phyloP scores from a whole-genome alignment of 1,284 basidiomycete species.

The Taiwanofungus camphoratus region DNA sequence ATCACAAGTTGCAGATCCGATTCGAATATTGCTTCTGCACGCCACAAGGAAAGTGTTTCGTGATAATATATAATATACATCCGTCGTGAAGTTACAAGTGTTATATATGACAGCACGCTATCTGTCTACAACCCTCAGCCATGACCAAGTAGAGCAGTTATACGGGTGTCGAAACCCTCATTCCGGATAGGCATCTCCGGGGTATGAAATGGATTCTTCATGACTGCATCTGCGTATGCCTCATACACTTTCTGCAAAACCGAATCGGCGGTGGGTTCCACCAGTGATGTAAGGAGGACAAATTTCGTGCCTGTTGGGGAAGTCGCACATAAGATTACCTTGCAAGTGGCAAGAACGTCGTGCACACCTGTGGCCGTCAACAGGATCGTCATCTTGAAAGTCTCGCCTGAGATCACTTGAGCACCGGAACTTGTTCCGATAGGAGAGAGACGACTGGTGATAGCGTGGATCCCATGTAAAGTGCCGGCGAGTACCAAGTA shows the following conservation, averaged over 20 bases:
- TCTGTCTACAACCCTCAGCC: constrained; percentile 1
- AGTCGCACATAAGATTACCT: constrained; percentile 1
- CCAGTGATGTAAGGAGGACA: constrained; percentile 80
- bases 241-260: constrained; percentile 84
- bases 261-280: constrained; percentile 69
- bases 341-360: too few relatives aligned
- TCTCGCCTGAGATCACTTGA: constrained; percentile 91
- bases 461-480: constrained; percentile 96
- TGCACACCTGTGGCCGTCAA: constrained; percentile 88
- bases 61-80: not conserved
- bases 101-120: too few relatives aligned
- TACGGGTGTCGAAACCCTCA: constrained; percentile 80
- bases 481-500: constrained; percentile 96
- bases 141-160: constrained; percentile 59
- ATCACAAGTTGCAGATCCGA: too few relatives aligned
- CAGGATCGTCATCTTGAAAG: constrained; percentile 86
- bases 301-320: constrained; percentile 85
- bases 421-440: constrained; percentile 80
- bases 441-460: constrained; percentile 89
- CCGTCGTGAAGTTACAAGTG: not conserved
- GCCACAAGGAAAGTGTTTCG: too few relatives aligned
- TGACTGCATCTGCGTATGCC: constrained; percentile 88
- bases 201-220: constrained; percentile 99
- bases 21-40: not conserved
- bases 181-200: constrained; percentile 98